Conservation (phyloP, 2,329 filamentous ascomycete species). For the Penicillium sp. region DNA sequence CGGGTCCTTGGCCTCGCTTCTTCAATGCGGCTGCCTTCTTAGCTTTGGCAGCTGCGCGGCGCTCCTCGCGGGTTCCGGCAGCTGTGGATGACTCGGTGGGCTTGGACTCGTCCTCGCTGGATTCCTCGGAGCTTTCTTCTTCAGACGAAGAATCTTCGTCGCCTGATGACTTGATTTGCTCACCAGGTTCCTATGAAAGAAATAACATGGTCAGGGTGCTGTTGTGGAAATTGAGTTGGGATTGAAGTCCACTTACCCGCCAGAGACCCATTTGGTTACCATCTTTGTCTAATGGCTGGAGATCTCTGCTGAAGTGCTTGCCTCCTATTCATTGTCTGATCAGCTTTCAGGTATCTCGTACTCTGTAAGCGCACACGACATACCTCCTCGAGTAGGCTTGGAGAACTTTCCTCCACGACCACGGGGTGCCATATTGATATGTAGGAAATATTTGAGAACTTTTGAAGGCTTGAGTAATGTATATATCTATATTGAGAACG, state of each 20-base stretch:
- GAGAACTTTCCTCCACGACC: conserved; percentile 91
- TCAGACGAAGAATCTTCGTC: conserved; percentile 51
- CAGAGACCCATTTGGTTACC: conserved; percentile 89
- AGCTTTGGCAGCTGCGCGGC: conserved; percentile 82
- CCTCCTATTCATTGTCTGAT: conserved; percentile 61
- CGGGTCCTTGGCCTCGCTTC: conserved; percentile 66
- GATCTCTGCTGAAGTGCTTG: conserved; percentile 91
- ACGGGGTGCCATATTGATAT: conserved; percentile 49
- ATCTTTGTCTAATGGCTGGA: conserved; percentile 83
- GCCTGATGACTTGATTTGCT: conserved; percentile 44
- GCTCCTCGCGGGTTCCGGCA: conserved; percentile 77
- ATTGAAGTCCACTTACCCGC: conserved; percentile 56
- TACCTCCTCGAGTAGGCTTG: conserved; percentile 91
- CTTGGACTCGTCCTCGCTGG: conserved; percentile 48
- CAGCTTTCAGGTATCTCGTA: not conserved
- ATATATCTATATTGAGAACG: not conserved
- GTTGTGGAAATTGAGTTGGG: not conserved
- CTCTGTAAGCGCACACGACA: conserved; percentile 30
- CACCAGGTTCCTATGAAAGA: conserved; percentile 35
- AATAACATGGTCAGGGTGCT: not conserved
- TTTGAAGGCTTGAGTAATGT: not conserved
- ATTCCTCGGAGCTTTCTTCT: conserved; percentile 51
- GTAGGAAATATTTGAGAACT: not conserved
- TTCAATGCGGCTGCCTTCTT: conserved; percentile 87
- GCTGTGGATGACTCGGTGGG: conserved; percentile 40